Evolutionary conservation across 441 rosid species (phyloP).

Genomic region (Rhodomyrtus psidioides): DNA sequence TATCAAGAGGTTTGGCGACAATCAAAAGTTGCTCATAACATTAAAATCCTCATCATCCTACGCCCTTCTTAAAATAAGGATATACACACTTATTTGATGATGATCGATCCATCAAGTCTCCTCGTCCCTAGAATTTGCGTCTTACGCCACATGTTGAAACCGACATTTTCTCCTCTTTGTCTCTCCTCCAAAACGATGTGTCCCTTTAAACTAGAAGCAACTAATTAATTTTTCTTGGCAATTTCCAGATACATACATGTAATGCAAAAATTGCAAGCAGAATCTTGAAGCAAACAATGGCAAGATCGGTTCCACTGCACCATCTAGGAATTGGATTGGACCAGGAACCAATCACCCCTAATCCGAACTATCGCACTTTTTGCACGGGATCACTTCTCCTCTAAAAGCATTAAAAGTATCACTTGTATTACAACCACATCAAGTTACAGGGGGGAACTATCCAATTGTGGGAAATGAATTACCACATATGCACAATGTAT

Average conservation of each 20-base stretch:
- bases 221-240: background rate
- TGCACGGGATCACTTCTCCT: too few species aligned
- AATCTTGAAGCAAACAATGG: too few species aligned
- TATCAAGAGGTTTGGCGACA: background rate
- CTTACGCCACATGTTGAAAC: too few species aligned
- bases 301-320: too few species aligned
- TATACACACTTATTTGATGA: background rate
- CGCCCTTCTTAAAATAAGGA: background rate
- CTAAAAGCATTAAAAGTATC: too few species aligned
- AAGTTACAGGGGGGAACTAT: too few species aligned
- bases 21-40: background rate
- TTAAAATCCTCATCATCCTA: background rate
- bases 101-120: background rate
- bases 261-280: background rate
- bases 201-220: background rate
- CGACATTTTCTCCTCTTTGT: background rate
- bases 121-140: background rate
- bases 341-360: too few species aligned
- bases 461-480: too few species aligned
- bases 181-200: background rate
- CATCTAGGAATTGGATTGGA: accelerated
- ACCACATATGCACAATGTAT: too few species aligned
- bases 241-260: background rate
- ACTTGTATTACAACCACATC: too few species aligned
- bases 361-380: too few species aligned